Conservation (phyloP, 257 asterid genomes). For the Jasminum sambac region DNA sequence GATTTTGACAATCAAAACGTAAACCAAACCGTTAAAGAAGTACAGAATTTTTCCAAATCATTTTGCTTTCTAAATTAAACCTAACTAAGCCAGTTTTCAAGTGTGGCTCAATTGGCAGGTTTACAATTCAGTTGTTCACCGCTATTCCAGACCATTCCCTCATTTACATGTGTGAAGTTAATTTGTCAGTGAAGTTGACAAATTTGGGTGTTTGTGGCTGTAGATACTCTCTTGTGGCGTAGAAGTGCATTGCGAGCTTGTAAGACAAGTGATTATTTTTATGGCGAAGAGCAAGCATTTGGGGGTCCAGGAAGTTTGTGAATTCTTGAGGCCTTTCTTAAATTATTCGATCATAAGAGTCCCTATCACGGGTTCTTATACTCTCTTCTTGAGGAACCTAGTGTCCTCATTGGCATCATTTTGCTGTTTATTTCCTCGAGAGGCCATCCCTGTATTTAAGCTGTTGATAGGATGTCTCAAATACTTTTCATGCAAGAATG, state of each 20-base stretch:
- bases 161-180: neutral
- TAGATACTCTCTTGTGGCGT: constrained; percentile 73
- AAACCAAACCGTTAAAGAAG: no score
- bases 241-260: constrained; percentile 70
- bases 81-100: no score
- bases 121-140: no score
- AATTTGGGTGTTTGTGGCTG: constrained; percentile 4
- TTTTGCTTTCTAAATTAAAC: no score
- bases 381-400: constrained; percentile 53
- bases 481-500: constrained; percentile 56
- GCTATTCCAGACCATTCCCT: neutral
- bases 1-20: no score
- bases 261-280: constrained; percentile 68
- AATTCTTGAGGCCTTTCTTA: constrained; percentile 78
- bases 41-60: no score
- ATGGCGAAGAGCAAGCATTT: constrained; percentile 61
- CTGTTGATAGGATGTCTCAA: constrained; percentile 58
- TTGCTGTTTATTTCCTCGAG: constrained; percentile 69
- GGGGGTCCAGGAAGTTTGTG: constrained; percentile 70
- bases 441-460: constrained; percentile 68
- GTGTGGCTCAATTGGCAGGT: no score
- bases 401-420: constrained; percentile 65
- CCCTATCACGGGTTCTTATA: constrained; percentile 40
- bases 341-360: constrained; percentile 58
- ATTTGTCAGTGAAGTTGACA: neutral